Percentiles rank a stretch among this genome's conserved stretches.
phyloP scores from a whole-genome alignment of 1,139 yeast species.

The Zygosaccharomyces pseudobailii region DNA sequence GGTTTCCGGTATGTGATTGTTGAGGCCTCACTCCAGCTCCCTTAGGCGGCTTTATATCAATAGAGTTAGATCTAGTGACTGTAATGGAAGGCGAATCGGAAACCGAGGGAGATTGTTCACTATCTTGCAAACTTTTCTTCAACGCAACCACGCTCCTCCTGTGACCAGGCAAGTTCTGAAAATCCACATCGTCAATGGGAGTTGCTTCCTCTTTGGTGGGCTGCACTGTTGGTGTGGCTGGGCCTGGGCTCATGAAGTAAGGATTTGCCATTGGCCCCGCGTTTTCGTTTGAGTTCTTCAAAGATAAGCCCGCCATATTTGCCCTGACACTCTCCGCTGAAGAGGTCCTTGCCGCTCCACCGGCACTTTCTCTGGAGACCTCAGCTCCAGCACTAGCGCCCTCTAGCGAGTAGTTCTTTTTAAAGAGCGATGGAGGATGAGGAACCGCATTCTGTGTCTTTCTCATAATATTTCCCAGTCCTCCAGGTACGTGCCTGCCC shows the following conservation, averaged over 20 bases:
- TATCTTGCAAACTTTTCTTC: conserved; percentile 17
- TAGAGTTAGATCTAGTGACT: conserved; percentile 7
- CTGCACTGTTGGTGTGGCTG: conserved; percentile 26
- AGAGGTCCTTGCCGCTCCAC: conserved; percentile 3
- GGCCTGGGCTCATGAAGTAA: conserved; percentile 21
- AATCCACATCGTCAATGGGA: conserved; percentile 14
- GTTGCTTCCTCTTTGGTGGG: conserved; percentile 20
- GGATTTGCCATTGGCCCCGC: conserved; percentile 8
- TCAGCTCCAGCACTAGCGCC: conserved; percentile 1
- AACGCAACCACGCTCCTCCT: conserved; percentile 23
- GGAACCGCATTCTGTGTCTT: conserved; percentile 2
- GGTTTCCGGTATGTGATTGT: not conserved
- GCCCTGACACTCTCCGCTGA: conserved; percentile 18
- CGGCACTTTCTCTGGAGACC: not conserved
- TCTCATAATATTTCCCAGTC: conserved; percentile 2
- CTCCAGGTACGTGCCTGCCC: conserved; percentile 11
- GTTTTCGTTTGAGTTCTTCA: conserved; percentile 14
- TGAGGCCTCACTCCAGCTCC: not conserved
- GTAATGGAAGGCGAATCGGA: conserved; percentile 7
- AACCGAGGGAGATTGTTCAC: conserved; percentile 5
- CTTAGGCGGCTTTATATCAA: conserved; percentile 5
- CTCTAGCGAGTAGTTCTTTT: conserved; percentile 19
- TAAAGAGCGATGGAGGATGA: conserved; percentile 14
- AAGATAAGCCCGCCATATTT: conserved; percentile 18
- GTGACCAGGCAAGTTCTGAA: conserved; percentile 4